phyloP scores from a whole-genome alignment of 306 rosid species.

The Medicago lupulina region DNA sequence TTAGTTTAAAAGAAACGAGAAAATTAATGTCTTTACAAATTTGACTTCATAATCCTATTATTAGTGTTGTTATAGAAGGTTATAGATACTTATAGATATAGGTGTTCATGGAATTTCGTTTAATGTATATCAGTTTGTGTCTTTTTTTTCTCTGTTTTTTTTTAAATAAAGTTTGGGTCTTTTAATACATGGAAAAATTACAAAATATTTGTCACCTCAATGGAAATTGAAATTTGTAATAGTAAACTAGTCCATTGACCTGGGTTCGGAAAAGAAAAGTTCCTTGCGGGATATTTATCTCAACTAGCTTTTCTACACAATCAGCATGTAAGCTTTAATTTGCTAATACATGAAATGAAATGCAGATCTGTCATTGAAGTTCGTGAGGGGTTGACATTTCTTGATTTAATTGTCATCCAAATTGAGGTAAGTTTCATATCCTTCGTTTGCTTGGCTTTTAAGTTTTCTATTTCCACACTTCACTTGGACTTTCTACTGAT shows the following conservation, averaged over 20 bases:
- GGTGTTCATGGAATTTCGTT: slow-evolving; percentile 5
- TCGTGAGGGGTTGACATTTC: slow-evolving; percentile 91
- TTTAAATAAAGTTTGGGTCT: too few species aligned
- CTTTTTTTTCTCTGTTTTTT: too few species aligned
- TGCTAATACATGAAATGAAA: slow-evolving; percentile 24
- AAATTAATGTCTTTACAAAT: not conserved
- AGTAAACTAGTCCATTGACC: not conserved
- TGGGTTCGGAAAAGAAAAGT: not conserved
- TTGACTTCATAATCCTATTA: slow-evolving; percentile 7
- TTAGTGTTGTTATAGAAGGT: slow-evolving; percentile 23
- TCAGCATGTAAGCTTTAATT: slow-evolving; percentile 18
- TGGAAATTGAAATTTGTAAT: too few species aligned
- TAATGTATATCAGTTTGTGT: not conserved
- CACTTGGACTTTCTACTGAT: slow-evolving; percentile 35
- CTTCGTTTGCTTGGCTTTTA: slow-evolving; percentile 21
- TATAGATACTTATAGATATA: slow-evolving; percentile 35
- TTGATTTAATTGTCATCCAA: slow-evolving; percentile 93
- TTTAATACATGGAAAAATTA: too few species aligned
- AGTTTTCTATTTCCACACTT: not conserved
- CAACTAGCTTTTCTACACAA: not conserved
- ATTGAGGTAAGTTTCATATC: slow-evolving; percentile 70
- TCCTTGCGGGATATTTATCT: slow-evolving; percentile 6
- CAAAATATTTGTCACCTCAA: too few species aligned
- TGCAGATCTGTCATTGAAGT: slow-evolving; percentile 98
- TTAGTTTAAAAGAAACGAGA: slow-evolving; percentile 2